A percentile compares a stretch with the other conserved stretches of the same genome.
These are phyloP conservation scores for Chenopodium suecicum DNA, from an alignment of 148 eudicot species.

Conservation along the genomic window DNA sequence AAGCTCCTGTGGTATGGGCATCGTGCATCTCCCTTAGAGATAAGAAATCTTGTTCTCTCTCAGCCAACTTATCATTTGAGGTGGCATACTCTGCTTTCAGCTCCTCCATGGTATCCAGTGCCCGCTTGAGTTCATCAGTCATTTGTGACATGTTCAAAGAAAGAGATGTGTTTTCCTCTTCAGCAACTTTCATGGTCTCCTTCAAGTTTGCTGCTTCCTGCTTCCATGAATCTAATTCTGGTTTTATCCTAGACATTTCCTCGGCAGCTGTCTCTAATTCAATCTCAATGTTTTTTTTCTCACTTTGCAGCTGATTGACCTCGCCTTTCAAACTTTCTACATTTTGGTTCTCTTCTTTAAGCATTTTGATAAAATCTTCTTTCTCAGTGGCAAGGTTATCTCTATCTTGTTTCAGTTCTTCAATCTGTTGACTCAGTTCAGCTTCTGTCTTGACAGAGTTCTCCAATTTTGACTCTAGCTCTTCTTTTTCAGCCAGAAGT, in stretches of 20 bases:
- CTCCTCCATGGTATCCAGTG: conserved; percentile 36
- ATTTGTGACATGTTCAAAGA: conserved; percentile 42
- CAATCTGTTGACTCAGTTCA: conserved; percentile 50
- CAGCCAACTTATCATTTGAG: conserved; percentile 33
- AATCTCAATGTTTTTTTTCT: conserved; percentile 48
- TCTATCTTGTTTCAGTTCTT: conserved; percentile 38
- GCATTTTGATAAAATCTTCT: conserved; percentile 40
- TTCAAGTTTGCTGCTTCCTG: conserved; percentile 44
- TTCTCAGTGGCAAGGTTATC: conserved; percentile 43
- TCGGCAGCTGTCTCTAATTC: conserved; percentile 45
- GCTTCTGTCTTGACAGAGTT: conserved; percentile 32
- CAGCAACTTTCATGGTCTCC: conserved; percentile 33
- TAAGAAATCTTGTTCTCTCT: conserved; percentile 40
- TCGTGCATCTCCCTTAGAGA: conserved; percentile 37
- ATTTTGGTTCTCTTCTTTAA: conserved; percentile 46
- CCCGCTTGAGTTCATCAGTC: conserved; percentile 38
- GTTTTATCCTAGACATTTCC: conserved; percentile 32
- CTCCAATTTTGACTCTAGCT: conserved; percentile 37
- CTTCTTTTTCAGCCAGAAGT: conserved; percentile 36
- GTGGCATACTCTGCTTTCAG: conserved; percentile 35
- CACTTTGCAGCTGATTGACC: conserved; percentile 47
- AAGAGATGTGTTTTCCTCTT: conserved; percentile 46
- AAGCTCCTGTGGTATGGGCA: conserved; percentile 33
- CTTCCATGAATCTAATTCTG: conserved; percentile 35
- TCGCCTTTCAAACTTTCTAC: conserved; percentile 40